A percentile compares a stretch with the other conserved stretches of the same genome.
Evolutionary conservation across 331 rosid species (phyloP).

Genomic region (Rosa hybrid): DNA sequence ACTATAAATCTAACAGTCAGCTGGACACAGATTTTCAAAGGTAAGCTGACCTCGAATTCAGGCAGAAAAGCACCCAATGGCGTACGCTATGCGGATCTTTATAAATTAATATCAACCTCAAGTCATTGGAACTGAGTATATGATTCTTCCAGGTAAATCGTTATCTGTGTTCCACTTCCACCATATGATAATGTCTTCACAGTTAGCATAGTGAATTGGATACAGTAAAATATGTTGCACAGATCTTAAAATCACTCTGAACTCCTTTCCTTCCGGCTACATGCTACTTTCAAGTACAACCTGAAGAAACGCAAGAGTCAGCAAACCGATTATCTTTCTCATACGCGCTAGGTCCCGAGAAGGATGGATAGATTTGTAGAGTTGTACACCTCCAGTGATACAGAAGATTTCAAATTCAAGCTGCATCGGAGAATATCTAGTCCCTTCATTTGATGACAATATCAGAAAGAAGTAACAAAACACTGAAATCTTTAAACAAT

Average conservation of each 20-base stretch:
- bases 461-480: neutral
- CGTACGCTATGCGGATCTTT: slow-evolving; percentile 1
- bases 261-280: neutral
- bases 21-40: too few species aligned
- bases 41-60: neutral
- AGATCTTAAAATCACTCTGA: neutral
- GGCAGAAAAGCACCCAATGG: neutral
- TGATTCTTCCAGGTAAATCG: neutral
- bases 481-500: neutral
- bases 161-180: neutral
- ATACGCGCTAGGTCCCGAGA: neutral
- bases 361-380: neutral
- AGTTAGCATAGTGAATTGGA: neutral
- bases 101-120: neutral
- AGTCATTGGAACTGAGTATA: neutral
- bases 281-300: neutral
- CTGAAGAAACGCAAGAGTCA: neutral
- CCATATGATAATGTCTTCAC: neutral
- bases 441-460: neutral
- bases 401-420: neutral
- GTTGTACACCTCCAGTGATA: neutral
- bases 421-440: neutral
- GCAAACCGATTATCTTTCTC: neutral
- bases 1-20: neutral
- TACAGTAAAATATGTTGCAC: neutral